phyloP scores from a whole-genome alignment of 2,329 filamentous ascomycete genomes.

The Pseudocercospora fijiensis region DNA sequence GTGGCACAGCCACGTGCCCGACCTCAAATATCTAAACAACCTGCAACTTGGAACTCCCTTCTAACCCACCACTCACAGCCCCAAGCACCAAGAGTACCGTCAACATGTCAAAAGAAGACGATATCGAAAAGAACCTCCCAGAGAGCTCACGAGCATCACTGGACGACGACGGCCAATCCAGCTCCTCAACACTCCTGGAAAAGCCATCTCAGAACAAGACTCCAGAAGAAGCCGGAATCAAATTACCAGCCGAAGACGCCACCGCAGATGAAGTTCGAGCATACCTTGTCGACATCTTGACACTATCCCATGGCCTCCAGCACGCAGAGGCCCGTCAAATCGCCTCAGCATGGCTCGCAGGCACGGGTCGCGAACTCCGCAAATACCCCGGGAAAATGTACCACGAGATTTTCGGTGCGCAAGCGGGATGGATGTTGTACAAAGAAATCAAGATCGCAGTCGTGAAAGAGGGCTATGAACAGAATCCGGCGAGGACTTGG shows the following conservation, averaged over 20 bases:
- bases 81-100: background rate
- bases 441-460: conserved; percentile 12
- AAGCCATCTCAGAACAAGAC: background rate
- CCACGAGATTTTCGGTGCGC: conserved; percentile 21
- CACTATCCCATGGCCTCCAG: background rate
- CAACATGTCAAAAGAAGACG: background rate
- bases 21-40: background rate
- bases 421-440: conserved; percentile 16
- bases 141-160: background rate
- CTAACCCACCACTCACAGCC: background rate
- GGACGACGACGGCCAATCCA: background rate
- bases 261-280: background rate
- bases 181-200: background rate
- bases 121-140: background rate
- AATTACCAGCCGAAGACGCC: background rate
- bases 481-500: background rate
- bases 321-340: conserved; percentile 11
- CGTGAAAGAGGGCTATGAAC: background rate
- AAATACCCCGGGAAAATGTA: conserved; percentile 19
- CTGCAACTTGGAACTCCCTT: too few species aligned
- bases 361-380: conserved; percentile 23
- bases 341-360: conserved; percentile 21
- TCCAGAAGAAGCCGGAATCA: background rate
- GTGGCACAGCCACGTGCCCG: background rate
- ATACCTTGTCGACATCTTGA: conserved; percentile 1